Conservation (phyloP, 2,329 filamentous ascomycete genomes). For the Trichophyton verrucosum region DNA sequence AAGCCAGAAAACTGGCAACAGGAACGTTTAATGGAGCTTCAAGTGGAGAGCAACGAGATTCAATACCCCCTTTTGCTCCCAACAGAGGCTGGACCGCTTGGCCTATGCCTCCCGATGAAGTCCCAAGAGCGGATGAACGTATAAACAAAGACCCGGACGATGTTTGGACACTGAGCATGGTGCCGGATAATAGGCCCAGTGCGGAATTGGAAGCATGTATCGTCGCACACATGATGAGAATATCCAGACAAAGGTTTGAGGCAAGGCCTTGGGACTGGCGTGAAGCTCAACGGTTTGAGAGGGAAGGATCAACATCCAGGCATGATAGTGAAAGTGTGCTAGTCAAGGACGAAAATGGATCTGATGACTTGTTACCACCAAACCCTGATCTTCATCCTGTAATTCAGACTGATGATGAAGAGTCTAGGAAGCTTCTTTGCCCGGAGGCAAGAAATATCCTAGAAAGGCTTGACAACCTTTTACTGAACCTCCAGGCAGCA, state of each 20-base stretch:
- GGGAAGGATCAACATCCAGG: slow-evolving; percentile 5
- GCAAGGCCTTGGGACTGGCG: slow-evolving; percentile 25
- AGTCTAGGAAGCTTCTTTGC: slow-evolving; percentile 50
- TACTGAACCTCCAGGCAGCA: slow-evolving; percentile 57
- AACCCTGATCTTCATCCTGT: slow-evolving; percentile 32
- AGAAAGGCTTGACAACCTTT: slow-evolving; percentile 53
- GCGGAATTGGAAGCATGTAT: slow-evolving; percentile 57
- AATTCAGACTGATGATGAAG: slow-evolving; percentile 58
- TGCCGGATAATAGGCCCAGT: slow-evolving; percentile 40
- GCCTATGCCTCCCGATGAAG: slow-evolving; percentile 54
- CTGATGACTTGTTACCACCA: slow-evolving; percentile 13
- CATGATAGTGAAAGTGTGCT: slow-evolving; percentile 7
- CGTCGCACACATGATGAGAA: slow-evolving; percentile 51
- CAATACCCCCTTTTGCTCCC: slow-evolving; percentile 28
- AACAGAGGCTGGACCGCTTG: slow-evolving; percentile 66
- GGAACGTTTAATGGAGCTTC: not conserved
- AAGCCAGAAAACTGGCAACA: not conserved
- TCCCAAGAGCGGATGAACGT: slow-evolving; percentile 48
- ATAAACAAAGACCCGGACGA: slow-evolving; percentile 39
- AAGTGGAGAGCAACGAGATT: slow-evolving; percentile 8
- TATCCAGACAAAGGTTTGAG: slow-evolving; percentile 54
- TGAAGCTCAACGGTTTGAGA: slow-evolving; percentile 6
- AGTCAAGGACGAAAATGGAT: slow-evolving; percentile 9
- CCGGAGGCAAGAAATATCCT: slow-evolving; percentile 62
- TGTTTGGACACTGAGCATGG: slow-evolving; percentile 39